These are phyloP conservation scores for Nicotiana noctiflora DNA, from an alignment of 257 asterid species.

Conservation along the genomic window DNA sequence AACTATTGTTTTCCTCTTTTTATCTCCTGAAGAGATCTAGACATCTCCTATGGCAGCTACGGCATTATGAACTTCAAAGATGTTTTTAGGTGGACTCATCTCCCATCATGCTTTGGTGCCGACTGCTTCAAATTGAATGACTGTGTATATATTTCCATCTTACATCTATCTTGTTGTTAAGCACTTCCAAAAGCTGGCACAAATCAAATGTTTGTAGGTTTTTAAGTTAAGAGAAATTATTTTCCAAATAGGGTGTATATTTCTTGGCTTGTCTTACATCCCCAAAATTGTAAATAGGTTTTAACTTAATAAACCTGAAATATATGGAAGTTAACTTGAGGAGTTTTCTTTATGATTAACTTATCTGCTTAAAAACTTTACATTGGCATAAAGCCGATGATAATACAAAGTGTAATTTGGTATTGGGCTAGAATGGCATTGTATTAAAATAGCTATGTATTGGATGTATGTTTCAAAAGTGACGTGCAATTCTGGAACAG, in stretches of 20 bases:
- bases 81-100: neutral
- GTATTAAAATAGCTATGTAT: neutral
- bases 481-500: constrained; percentile 35
- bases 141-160: neutral
- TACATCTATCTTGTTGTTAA: neutral
- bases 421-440: neutral
- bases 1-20: neutral
- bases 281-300: neutral
- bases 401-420: neutral
- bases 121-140: neutral
- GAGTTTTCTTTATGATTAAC: neutral
- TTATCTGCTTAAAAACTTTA: neutral
- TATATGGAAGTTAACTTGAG: neutral
- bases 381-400: neutral
- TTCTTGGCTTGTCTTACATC: neutral
- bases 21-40: neutral
- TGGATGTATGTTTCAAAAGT: neutral
- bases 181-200: neutral
- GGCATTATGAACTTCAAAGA: neutral
- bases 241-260: neutral
- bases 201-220: neutral
- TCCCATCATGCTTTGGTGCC: neutral
- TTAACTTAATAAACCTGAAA: neutral
- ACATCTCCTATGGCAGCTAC: neutral
- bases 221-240: neutral